These are phyloP conservation scores for Nidula niveotomentosa DNA, from an alignment of 1,284 basidiomycete species.

Conservation along the genomic window DNA sequence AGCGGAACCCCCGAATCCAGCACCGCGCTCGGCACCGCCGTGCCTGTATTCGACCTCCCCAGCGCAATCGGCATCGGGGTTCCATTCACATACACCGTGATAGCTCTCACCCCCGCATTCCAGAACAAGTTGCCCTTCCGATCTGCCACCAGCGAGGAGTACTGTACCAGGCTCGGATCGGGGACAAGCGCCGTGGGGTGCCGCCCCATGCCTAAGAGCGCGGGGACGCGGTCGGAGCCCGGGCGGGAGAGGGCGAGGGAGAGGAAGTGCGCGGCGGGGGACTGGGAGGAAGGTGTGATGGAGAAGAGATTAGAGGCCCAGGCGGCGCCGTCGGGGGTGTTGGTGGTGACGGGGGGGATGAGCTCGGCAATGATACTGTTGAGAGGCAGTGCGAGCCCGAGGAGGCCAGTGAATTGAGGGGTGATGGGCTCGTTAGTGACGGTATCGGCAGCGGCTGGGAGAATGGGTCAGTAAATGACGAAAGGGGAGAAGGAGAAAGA, in stretches of 20 bases:
- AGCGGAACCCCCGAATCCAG: conserved; percentile 67
- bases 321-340: conserved; percentile 60
- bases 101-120: conserved; percentile 53
- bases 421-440: conserved; percentile 57
- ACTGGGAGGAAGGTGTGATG: conserved; percentile 46
- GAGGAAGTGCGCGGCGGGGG: conserved; percentile 61
- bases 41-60: conserved; percentile 25
- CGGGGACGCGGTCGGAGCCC: conserved; percentile 51
- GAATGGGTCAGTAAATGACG: conserved; percentile 2
- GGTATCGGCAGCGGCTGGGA: conserved; percentile 49
- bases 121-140: conserved; percentile 48
- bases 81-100: conserved; percentile 61
- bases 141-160: conserved; percentile 42
- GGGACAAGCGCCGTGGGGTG: conserved; percentile 55
- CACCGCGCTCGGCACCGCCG: conserved; percentile 54
- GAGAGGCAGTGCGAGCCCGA: conserved; percentile 71
- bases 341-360: conserved; percentile 44
- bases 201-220: conserved; percentile 63
- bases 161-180: conserved; percentile 53
- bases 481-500: not conserved
- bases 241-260: conserved; percentile 69
- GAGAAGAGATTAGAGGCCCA: conserved; percentile 67
- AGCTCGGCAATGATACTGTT: conserved; percentile 57
- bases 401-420: conserved; percentile 55
- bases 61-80: conserved; percentile 36